A percentile compares a stretch with the other conserved stretches of the same genome.
These are phyloP conservation scores for Thraustochytrium sp. DNA, from an alignment of 352 stramenopile genomes.

Conservation along the genomic window DNA sequence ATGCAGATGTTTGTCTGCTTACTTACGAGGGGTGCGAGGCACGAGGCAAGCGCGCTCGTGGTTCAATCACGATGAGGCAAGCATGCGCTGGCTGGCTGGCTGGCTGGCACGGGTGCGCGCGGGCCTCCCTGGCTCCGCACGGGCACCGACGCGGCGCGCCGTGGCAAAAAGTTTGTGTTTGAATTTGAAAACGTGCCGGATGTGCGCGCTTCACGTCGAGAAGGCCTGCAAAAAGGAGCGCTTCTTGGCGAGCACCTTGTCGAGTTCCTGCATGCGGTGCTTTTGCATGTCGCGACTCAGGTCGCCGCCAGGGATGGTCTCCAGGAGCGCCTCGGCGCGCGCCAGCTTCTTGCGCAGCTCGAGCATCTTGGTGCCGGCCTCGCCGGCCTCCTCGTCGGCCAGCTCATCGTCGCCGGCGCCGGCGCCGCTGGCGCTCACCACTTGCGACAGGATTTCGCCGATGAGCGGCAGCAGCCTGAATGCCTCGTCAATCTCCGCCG, in stretches of 20 bases:
- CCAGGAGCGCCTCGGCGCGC: conserved; percentile 8
- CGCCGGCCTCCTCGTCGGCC: not conserved
- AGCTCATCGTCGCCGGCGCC: not conserved
- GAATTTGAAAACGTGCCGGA: not conserved
- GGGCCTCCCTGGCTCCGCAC: too few relatives aligned
- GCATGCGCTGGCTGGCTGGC: too few relatives aligned
- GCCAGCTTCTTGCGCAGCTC: conserved; percentile 20
- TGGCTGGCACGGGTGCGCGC: too few relatives aligned
- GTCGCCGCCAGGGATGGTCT: conserved; percentile 20
- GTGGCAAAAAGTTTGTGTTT: not conserved
- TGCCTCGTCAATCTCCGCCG: not conserved
- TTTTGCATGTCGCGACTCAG: conserved; percentile 36
- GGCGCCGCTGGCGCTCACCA: not conserved
- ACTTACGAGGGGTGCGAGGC: too few relatives aligned
- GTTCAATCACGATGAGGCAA: too few relatives aligned
- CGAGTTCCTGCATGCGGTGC: not conserved
- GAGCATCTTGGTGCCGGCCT: not conserved
- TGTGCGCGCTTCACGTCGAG: not conserved
- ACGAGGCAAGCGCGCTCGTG: too few relatives aligned
- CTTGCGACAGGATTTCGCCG: not conserved
- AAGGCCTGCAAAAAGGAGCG: conserved; percentile 29
- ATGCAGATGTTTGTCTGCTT: too few relatives aligned
- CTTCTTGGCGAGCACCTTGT: conserved; percentile 11
- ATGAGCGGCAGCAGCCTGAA: conserved; percentile 17
- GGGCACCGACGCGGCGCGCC: not conserved